Base-by-base conservation (phyloP, 768 basidiomycete genomes). In the Coprinopsis marcescibilis region DNA sequence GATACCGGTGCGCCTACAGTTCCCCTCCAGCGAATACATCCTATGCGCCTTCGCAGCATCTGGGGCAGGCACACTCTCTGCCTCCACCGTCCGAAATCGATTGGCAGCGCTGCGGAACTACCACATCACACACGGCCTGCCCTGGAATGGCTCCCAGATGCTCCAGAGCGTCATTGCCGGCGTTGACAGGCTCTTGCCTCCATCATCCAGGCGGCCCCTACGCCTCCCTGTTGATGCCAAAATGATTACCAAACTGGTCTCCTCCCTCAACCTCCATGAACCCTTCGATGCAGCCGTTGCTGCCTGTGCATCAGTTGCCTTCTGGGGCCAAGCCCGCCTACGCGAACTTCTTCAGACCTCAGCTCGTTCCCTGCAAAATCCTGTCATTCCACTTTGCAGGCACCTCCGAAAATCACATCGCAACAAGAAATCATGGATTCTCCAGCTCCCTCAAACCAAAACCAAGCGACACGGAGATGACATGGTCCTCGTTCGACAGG, bases 401-500 rank as follows among this genome's bases (percentile, higher is more conserved):
- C 30, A 32, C 30, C 30, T 32, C 8, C 8, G 10, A 32, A 8
- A 32, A 8, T 32, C 30, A 8, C n/a, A 8, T 4, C 3, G 27
- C 42, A 6, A 15, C 11, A 20, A 3, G 19, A 10, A 27, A n/a
- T n/a, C 27, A 19, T 30, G 10, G 10, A 27, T 14, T 3, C 46
- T 58, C 21, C 62, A 63, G 26, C 63, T 71, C 8, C 67, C 69
- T 0, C 65, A 63, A 58, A 61, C 65, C 0, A 69, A 71, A 44
- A 63, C 64, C 0, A 64, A 62, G 1, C 25, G 45, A 0, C 25
- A 56, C 5, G 32, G 32, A 0, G 60, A 69, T 4, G 62, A 61
- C 0, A 52, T 60, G 21, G 53, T 65, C 12, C 50, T 60, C 2
- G 37, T 66, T 20, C 63, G 61, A 2, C 26, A 40, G 6, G 20